These are phyloP conservation scores for Lipomyces kockii DNA, from an alignment of 805 yeast species.

Conservation along the genomic window DNA sequence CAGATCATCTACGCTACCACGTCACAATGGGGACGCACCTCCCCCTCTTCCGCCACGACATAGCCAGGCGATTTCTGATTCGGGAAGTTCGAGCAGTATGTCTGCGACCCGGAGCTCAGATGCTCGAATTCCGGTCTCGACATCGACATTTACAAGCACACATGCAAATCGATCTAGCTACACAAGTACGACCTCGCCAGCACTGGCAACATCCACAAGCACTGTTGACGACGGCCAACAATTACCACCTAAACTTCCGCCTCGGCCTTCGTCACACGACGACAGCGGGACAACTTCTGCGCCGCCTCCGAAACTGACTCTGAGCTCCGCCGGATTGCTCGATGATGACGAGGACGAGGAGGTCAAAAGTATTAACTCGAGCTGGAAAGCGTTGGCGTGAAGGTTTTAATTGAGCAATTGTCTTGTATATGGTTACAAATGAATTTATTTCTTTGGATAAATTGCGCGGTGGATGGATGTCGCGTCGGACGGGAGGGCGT, in stretches of 20 bases:
- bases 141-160: not conserved
- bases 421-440: not conserved
- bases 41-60: constrained; percentile 30
- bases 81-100: not conserved
- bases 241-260: constrained; percentile 10
- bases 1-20: not conserved
- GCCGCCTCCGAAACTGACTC: not conserved
- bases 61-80: not conserved
- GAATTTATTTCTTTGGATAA: not conserved
- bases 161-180: not conserved
- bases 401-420: not conserved
- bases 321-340: constrained; percentile 7
- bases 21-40: constrained; percentile 2
- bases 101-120: constrained; percentile 5
- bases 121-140: not conserved
- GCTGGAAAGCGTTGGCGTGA: constrained; percentile 28
- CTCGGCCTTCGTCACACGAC: constrained; percentile 6
- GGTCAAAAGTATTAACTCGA: constrained; percentile 12
- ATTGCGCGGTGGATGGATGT: not conserved
- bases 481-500: not conserved
- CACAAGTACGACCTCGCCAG: not conserved
- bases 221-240: not conserved
- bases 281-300: not conserved
- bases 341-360: constrained; percentile 27
- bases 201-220: not conserved